Percentiles rank a stretch among this genome's conserved stretches.
Conservation (phyloP, 2,329 filamentous ascomycete genomes). For the Hypoxylon sp. region DNA sequence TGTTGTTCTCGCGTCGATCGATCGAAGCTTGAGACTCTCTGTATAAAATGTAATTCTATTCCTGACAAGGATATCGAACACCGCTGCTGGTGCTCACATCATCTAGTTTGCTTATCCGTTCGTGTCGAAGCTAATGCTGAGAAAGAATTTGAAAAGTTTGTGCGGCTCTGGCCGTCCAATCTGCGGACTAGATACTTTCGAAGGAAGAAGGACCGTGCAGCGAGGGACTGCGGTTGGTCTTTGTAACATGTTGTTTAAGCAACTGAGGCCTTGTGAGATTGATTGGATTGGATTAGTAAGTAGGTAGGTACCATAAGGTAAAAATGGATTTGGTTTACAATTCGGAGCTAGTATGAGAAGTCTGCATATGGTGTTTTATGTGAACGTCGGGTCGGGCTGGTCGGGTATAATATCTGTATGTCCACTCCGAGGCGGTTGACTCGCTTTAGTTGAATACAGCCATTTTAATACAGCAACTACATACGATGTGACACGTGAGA, state of each 20-base stretch:
- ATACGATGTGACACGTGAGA: no score
- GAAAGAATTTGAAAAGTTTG: conserved; percentile 21
- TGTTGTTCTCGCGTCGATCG: conserved; percentile 18
- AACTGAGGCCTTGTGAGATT: background rate
- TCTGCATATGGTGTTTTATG: no score
- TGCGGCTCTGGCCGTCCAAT: conserved; percentile 17
- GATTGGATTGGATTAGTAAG: no score
- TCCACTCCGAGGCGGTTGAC: no score
- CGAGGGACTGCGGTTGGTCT: conserved; percentile 20
- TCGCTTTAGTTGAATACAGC: no score
- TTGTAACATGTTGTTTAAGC: background rate
- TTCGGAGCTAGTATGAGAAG: no score
- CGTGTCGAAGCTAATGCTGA: background rate
- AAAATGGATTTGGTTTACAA: no score
- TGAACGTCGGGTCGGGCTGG: no score
- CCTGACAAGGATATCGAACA: background rate
- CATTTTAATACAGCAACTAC: no score
- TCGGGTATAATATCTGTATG: no score
- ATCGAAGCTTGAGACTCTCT: conserved; percentile 7
- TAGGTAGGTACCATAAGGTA: no score
- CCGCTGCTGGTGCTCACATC: conserved; percentile 1
- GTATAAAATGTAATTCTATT: conserved; percentile 36
- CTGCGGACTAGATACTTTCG: conserved; percentile 22
- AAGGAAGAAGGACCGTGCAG: conserved; percentile 7
- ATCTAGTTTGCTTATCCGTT: conserved; percentile 19